Percentiles rank a stretch among this genome's conserved stretches.
Evolutionary conservation across 805 yeast species (phyloP).

Genomic region (Kluyveromyces aestuarii): DNA sequence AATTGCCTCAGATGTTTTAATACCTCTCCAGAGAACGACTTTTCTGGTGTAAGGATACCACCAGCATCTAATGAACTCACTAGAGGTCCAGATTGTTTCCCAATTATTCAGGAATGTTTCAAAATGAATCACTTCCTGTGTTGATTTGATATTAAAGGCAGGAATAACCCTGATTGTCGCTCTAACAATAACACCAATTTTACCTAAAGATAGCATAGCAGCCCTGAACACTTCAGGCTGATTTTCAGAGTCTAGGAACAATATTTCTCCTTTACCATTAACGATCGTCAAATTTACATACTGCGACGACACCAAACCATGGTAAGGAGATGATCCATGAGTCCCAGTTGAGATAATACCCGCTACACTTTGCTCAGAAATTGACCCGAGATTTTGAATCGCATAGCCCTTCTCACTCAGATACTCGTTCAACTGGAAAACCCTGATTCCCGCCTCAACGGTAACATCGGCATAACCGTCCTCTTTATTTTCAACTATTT

Average conservation of each 20-base stretch:
- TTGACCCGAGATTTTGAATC: slow-evolving; percentile 86
- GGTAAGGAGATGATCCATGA: slow-evolving; percentile 90
- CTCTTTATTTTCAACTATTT: slow-evolving; percentile 38
- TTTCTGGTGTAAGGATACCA: slow-evolving; percentile 92
- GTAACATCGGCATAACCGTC: slow-evolving; percentile 77
- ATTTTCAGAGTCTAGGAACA: slow-evolving; percentile 41
- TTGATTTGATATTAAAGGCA: slow-evolving; percentile 66
- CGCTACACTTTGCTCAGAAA: slow-evolving; percentile 86
- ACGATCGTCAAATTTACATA: slow-evolving; percentile 69
- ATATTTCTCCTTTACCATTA: slow-evolving; percentile 64
- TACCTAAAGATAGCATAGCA: slow-evolving; percentile 78
- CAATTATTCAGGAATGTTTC: slow-evolving; percentile 62
- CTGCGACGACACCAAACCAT: slow-evolving; percentile 84
- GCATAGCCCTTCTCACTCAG: slow-evolving; percentile 62
- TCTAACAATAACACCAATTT: slow-evolving; percentile 79
- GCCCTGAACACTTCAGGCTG: slow-evolving; percentile 68
- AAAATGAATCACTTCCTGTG: slow-evolving; percentile 74
- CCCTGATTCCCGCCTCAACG: slow-evolving; percentile 87
- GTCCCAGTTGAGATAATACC: slow-evolving; percentile 97
- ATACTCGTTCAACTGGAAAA: slow-evolving; percentile 62
- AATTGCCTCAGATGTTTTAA: slow-evolving; percentile 56
- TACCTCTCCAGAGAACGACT: slow-evolving; percentile 87
- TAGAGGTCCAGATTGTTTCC: slow-evolving; percentile 75
- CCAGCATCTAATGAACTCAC: slow-evolving; percentile 92
- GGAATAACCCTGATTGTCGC: slow-evolving; percentile 85